phyloP scores from a whole-genome alignment of 805 yeast species.

The Metschnikowia lunata region DNA sequence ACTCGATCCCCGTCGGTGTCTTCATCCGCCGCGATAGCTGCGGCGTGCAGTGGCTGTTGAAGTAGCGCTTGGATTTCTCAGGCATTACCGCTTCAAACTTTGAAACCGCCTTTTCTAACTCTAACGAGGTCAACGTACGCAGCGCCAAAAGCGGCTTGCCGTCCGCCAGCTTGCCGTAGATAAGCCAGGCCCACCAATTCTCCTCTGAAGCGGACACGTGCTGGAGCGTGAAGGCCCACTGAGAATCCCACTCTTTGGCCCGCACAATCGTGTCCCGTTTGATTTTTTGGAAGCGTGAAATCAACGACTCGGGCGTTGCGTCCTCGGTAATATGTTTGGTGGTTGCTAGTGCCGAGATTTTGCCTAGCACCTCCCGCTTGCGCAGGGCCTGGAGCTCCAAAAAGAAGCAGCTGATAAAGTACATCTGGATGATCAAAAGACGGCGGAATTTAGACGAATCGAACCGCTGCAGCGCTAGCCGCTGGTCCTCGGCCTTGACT shows the following conservation, averaged over 20 bases:
- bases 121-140: constrained; percentile 19
- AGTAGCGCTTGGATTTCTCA: constrained; percentile 33
- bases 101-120: constrained; percentile 18
- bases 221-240: constrained; percentile 25
- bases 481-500: constrained; percentile 22
- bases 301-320: constrained; percentile 22
- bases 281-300: constrained; percentile 20
- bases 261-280: constrained; percentile 24
- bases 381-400: constrained; percentile 24
- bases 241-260: constrained; percentile 22
- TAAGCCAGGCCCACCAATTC: constrained; percentile 39
- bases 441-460: constrained; percentile 25
- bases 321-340: constrained; percentile 37
- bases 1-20: constrained; percentile 28
- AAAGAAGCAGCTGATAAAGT: constrained; percentile 26
- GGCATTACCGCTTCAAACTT: constrained; percentile 22
- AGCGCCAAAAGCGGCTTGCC: constrained; percentile 25
- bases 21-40: constrained; percentile 40
- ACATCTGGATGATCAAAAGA: constrained; percentile 28
- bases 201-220: constrained; percentile 27
- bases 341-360: constrained; percentile 24
- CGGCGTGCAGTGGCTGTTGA: constrained; percentile 40
- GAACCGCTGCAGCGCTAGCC: constrained; percentile 22
- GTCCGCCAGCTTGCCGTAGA: constrained; percentile 33
- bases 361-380: constrained; percentile 21